Conservation (phyloP, 2,329 filamentous ascomycete species). For the Arthrobotrys sphaeroides region DNA sequence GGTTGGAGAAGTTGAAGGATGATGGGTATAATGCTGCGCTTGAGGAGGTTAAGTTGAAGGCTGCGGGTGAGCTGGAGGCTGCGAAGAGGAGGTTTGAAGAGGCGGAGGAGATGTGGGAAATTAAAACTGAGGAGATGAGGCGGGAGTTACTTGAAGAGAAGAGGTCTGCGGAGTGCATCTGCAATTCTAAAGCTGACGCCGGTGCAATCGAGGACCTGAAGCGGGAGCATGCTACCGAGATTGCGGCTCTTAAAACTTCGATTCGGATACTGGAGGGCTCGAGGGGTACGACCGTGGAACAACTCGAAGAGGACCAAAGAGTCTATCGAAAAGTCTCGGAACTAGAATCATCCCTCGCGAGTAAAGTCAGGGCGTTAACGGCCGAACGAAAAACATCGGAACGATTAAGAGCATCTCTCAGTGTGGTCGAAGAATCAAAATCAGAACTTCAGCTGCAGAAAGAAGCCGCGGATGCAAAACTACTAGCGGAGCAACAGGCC, state of each 20-base stretch:
- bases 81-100: conserved; percentile 28
- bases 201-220: conserved; percentile 36
- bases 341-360: conserved; percentile 38
- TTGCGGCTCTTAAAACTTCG: conserved; percentile 32
- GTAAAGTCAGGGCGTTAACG: conserved; percentile 36
- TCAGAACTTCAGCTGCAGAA: conserved; percentile 23
- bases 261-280: conserved; percentile 45
- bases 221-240: conserved; percentile 27
- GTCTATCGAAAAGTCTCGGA: conserved; percentile 48
- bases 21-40: conserved; percentile 22
- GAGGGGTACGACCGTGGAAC: conserved; percentile 44
- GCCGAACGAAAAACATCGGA: conserved; percentile 46
- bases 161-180: conserved; percentile 28
- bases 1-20: conserved; percentile 13
- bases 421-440: conserved; percentile 21
- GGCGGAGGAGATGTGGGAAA: conserved; percentile 39
- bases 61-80: conserved; percentile 27
- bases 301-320: conserved; percentile 48
- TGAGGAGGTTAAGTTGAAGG: conserved; percentile 29
- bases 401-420: conserved; percentile 27
- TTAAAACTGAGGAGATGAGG: conserved; percentile 47
- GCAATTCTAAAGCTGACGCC: conserved; percentile 5
- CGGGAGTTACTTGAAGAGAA: conserved; percentile 35
- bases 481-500: conserved; percentile 1
- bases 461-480: conserved; percentile 13